These are phyloP conservation scores for Hortaea werneckii DNA, from an alignment of 2,329 filamentous ascomycete genomes.

Conservation along the genomic window DNA sequence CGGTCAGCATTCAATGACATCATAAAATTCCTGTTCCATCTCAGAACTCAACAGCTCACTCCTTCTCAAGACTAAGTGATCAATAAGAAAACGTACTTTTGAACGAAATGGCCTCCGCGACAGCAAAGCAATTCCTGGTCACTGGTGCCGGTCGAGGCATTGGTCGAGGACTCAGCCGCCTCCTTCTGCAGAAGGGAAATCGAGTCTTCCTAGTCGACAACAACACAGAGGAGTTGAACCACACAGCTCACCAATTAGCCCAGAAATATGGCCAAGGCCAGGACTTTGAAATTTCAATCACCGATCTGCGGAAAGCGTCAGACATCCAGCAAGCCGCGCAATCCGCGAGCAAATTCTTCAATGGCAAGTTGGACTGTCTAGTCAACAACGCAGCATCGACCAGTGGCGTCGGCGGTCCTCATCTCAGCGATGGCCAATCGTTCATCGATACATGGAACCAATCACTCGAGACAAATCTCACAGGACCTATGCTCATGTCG, in stretches of 20 bases:
- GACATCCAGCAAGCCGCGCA: slow-evolving; percentile 24
- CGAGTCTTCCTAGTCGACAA: slow-evolving; percentile 33
- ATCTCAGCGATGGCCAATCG: slow-evolving; percentile 21
- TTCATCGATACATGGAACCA: slow-evolving; percentile 29
- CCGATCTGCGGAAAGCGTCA: slow-evolving; percentile 17
- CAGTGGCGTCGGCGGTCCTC: slow-evolving; percentile 22
- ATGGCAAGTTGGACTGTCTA: slow-evolving; percentile 29
- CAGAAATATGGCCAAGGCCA: slow-evolving; percentile 1
- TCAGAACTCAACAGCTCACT: too few relatives aligned
- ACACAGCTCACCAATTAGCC: slow-evolving; percentile 24
- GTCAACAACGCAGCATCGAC: slow-evolving; percentile 36
- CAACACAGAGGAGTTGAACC: slow-evolving; percentile 29
- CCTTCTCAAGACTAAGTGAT: too few relatives aligned
- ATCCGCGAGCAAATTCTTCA: slow-evolving; percentile 26
- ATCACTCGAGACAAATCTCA: slow-evolving; percentile 30
- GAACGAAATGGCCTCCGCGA: neutral
- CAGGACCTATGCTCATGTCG: slow-evolving; percentile 24
- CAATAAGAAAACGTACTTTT: neutral
- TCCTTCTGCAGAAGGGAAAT: slow-evolving; percentile 30
- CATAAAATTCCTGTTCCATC: too few relatives aligned
- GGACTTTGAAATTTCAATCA: slow-evolving; percentile 14
- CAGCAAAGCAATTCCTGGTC: slow-evolving; percentile 31
- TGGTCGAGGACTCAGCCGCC: slow-evolving; percentile 27
- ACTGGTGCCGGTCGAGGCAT: slow-evolving; percentile 30
- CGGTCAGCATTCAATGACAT: too few relatives aligned